Conservation (phyloP, 768 basidiomycete genomes). For the Lepiota brunneoincarnata region DNA sequence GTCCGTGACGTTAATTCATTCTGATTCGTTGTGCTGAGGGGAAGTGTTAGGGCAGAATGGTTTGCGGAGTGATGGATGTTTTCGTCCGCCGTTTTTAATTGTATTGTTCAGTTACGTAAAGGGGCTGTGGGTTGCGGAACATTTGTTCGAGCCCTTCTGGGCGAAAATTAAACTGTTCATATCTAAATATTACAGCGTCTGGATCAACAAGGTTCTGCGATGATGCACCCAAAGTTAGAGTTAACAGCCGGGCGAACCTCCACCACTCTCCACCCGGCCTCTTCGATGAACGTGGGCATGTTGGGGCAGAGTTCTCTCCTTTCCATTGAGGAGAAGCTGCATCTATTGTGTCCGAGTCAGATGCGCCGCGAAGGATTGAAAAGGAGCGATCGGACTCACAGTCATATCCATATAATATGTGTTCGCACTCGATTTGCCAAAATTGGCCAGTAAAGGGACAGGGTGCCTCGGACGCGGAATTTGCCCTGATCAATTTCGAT, state of each 20-base stretch:
- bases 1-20: neutral
- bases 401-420: conserved; percentile 73
- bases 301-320: conserved; percentile 10
- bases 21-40: neutral
- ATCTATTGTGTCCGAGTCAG: neutral
- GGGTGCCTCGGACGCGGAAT: conserved; percentile 31
- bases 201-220: conserved; percentile 1
- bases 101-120: too few relatives aligned
- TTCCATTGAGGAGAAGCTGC: conserved; percentile 10
- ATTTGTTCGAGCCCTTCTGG: too few relatives aligned
- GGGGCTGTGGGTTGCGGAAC: too few relatives aligned
- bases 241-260: conserved; percentile 2
- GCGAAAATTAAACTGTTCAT: too few relatives aligned
- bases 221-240: conserved; percentile 6
- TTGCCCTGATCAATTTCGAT: neutral
- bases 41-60: neutral
- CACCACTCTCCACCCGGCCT: conserved; percentile 3
- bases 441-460: conserved; percentile 68
- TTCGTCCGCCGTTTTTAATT: neutral
- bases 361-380: neutral
- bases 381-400: conserved; percentile 30
- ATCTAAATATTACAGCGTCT: too few relatives aligned
- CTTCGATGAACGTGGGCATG: conserved; percentile 3
- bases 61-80: neutral
- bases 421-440: conserved; percentile 69